A percentile compares a stretch with the other conserved stretches of the same genome.
phyloP scores from a whole-genome alignment of 495 filamentous ascomycete species.

The Lasiosphaeria miniovina region DNA sequence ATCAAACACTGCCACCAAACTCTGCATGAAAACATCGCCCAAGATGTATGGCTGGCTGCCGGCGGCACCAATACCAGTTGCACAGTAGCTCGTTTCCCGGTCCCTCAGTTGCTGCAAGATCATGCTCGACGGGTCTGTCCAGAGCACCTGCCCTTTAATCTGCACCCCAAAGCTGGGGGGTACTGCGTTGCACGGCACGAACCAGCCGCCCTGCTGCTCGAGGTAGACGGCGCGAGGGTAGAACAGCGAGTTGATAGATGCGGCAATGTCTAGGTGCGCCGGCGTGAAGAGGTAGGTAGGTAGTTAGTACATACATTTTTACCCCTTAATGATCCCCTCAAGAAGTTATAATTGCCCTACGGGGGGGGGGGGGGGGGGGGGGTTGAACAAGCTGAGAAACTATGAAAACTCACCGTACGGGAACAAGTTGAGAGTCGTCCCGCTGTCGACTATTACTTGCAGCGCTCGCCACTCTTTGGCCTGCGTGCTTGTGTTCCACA shows the following conservation, averaged over 20 bases:
- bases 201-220: constrained; percentile 27
- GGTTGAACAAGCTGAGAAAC: background rate
- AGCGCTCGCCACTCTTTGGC: constrained; percentile 12
- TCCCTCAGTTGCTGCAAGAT: constrained; percentile 36
- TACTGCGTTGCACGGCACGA: constrained; percentile 49
- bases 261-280: constrained; percentile 28
- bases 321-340: too few species aligned
- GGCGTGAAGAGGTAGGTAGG: too few species aligned
- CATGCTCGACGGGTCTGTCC: constrained; percentile 51
- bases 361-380: too few species aligned
- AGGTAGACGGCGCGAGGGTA: constrained; percentile 35
- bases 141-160: constrained; percentile 48
- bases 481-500: constrained; percentile 22
- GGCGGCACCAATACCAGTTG: constrained; percentile 37
- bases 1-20: constrained; percentile 57
- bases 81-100: constrained; percentile 38
- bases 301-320: too few species aligned
- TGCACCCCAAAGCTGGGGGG: constrained; percentile 49
- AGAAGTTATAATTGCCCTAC: too few species aligned
- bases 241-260: constrained; percentile 43
- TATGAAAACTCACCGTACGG: constrained; percentile 17
- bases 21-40: constrained; percentile 61
- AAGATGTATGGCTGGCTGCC: constrained; percentile 45
- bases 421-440: constrained; percentile 35
- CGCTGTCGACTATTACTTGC: constrained; percentile 38